phyloP scores from a whole-genome alignment of 352 stramenopile genomes.

The Pythium aristosporum region DNA sequence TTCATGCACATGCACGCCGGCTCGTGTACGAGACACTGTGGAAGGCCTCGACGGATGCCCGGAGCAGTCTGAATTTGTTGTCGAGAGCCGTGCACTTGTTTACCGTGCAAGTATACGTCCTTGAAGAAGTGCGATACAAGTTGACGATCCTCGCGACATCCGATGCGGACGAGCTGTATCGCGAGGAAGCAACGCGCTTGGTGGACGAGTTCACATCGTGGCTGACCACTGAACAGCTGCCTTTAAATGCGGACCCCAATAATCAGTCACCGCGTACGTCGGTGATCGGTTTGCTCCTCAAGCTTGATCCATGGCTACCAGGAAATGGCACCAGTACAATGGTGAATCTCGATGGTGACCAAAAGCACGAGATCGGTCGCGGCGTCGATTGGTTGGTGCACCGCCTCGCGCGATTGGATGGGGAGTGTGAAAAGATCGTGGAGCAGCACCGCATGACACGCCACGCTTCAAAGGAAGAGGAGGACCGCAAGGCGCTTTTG shows the following conservation, averaged over 20 bases:
- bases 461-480: conserved; percentile 63
- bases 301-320: conserved; percentile 69
- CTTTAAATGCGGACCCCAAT: conserved; percentile 29
- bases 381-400: conserved; percentile 81
- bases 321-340: conserved; percentile 47
- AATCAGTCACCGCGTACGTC: conserved; percentile 32
- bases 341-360: conserved; percentile 71
- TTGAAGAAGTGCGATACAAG: conserved; percentile 71
- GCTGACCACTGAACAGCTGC: conserved; percentile 48
- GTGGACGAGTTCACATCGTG: conserved; percentile 60
- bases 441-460: conserved; percentile 60
- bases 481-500: conserved; percentile 61
- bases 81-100: conserved; percentile 78
- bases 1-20: conserved; percentile 54
- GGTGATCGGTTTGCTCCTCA: conserved; percentile 60
- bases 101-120: conserved; percentile 80
- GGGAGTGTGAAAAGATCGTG: conserved; percentile 41
- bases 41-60: conserved; percentile 52
- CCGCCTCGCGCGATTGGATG: conserved; percentile 50
- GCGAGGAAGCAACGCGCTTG: conserved; percentile 40
- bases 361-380: conserved; percentile 82
- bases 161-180: conserved; percentile 44
- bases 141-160: conserved; percentile 45
- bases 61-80: conserved; percentile 63
- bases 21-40: conserved; percentile 76